These are phyloP conservation scores for Neurospora tetraspora DNA, from an alignment of 495 filamentous ascomycete genomes.

Conservation along the genomic window DNA sequence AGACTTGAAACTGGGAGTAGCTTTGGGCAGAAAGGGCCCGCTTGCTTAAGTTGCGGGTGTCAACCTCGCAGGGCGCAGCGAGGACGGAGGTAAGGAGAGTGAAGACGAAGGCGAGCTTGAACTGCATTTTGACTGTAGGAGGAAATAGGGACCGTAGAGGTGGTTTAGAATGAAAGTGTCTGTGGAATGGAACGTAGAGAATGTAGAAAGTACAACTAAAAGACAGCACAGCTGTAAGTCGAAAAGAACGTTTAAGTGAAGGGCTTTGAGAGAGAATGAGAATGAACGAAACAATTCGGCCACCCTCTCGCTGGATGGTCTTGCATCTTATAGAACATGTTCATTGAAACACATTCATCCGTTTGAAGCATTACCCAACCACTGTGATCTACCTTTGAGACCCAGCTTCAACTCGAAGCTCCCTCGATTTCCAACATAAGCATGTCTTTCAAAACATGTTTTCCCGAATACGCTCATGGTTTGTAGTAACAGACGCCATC, in stretches of 20 bases:
- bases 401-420: background rate
- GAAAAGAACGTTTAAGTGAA: background rate
- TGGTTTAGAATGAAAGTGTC: background rate
- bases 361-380: background rate
- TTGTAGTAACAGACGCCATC: background rate
- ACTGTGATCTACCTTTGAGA: background rate
- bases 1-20: conserved; percentile 30
- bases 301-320: background rate
- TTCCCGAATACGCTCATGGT: background rate
- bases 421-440: background rate
- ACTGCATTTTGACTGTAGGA: conserved; percentile 16
- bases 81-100: conserved; percentile 19
- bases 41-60: conserved; percentile 1
- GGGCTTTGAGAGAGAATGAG: background rate
- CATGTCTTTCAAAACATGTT: background rate
- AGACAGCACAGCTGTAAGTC: conserved; percentile 20
- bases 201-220: conserved; percentile 1
- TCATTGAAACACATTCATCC: background rate
- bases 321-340: background rate
- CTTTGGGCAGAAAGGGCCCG: conserved; percentile 11
- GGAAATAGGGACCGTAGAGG: background rate
- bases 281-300: background rate
- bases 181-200: background rate
- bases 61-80: conserved; percentile 11
- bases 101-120: conserved; percentile 21